phyloP scores from a whole-genome alignment of 257 asterid genomes.

The Solanum etuberosum region DNA sequence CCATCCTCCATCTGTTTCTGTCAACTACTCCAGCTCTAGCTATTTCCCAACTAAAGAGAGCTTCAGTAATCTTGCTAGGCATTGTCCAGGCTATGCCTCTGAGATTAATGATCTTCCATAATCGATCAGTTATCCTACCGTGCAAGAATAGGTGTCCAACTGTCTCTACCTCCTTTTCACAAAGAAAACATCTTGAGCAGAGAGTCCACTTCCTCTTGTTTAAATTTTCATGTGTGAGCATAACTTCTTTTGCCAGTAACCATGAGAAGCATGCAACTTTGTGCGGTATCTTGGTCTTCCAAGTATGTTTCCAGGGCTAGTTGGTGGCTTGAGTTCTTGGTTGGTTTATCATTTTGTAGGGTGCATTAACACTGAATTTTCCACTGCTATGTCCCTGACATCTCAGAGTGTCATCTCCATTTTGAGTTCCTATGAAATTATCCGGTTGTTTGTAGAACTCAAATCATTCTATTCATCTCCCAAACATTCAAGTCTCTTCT shows the following conservation, averaged over 20 bases:
- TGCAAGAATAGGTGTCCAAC: background rate
- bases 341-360: background rate
- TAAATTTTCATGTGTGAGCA: background rate
- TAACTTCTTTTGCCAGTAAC: background rate
- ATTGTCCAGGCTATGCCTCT: background rate
- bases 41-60: background rate
- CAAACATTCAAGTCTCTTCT: background rate
- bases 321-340: background rate
- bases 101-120: background rate
- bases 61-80: background rate
- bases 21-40: background rate
- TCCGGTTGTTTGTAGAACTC: background rate
- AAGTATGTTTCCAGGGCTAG: background rate
- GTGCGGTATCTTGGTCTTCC: background rate
- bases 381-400: background rate
- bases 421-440: background rate
- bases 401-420: background rate
- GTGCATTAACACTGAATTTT: background rate
- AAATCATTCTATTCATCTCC: background rate
- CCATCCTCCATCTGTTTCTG: background rate
- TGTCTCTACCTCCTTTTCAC: background rate
- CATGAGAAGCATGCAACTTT: background rate
- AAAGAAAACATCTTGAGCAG: background rate
- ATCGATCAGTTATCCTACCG: background rate
- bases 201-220: background rate